Conservation (phyloP, 2,329 filamentous ascomycete genomes). For the Sclerotinia sclerotiorum region DNA sequence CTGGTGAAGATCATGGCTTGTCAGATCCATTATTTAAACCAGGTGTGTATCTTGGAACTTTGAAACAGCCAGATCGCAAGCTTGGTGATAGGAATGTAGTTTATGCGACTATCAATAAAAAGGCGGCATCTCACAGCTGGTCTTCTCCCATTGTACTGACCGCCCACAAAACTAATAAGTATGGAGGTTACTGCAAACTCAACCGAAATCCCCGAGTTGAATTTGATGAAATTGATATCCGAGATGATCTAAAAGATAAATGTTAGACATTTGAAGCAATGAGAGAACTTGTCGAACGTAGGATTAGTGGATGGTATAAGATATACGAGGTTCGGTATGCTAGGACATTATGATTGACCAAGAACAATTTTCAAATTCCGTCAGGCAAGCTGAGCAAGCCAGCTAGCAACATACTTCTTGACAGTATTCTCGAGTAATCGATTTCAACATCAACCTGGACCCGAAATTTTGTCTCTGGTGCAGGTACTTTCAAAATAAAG, state of each 20-base stretch:
- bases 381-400: not conserved
- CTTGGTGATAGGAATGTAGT: slow-evolving; percentile 1
- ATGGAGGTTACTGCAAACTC: slow-evolving; percentile 14
- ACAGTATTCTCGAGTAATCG: not conserved
- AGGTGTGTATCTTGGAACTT: slow-evolving; percentile 9
- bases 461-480: not conserved
- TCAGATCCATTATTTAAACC: slow-evolving; percentile 11
- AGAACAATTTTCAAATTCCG: not conserved
- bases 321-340: slow-evolving; percentile 18
- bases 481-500: too few species aligned
- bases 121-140: not conserved
- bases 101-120: slow-evolving; percentile 6
- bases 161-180: slow-evolving; percentile 16
- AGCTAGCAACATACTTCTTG: not conserved
- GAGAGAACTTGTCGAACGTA: slow-evolving; percentile 16
- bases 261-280: slow-evolving; percentile 12
- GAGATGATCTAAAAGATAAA: slow-evolving; percentile 3
- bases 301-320: slow-evolving; percentile 9
- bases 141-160: slow-evolving; percentile 5
- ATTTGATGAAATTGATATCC: slow-evolving; percentile 14
- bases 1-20: slow-evolving; percentile 4
- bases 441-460: not conserved
- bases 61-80: slow-evolving; percentile 1
- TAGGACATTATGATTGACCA: not conserved
- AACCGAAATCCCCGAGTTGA: not conserved